Evolutionary conservation across 2,329 filamentous ascomycete genomes (phyloP).

Genomic region (Furcasterigmium furcatum): DNA sequence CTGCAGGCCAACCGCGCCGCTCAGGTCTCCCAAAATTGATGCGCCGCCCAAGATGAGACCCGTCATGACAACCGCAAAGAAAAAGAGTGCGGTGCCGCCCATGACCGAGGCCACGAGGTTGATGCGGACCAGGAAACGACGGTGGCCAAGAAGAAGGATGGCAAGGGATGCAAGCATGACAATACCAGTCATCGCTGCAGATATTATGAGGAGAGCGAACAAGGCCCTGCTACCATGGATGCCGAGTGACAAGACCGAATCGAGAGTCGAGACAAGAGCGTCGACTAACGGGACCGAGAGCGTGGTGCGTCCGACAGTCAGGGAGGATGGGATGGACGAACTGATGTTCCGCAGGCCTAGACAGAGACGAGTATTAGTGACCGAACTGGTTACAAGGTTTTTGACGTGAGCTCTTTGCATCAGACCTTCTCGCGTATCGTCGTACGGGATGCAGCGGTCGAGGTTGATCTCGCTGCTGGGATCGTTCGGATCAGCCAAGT

Average conservation of each 20-base stretch:
- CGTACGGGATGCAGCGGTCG: slow-evolving; percentile 9
- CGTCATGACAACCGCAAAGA: slow-evolving; percentile 12
- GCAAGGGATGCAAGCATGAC: slow-evolving; percentile 12
- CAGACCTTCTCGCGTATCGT: slow-evolving; percentile 6
- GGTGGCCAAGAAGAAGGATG: slow-evolving; percentile 10
- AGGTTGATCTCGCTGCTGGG: slow-evolving; percentile 8
- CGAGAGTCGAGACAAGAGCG: slow-evolving; percentile 9
- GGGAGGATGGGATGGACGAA: slow-evolving; percentile 14
- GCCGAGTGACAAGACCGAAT: slow-evolving; percentile 11
- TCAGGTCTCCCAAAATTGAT: slow-evolving; percentile 4
- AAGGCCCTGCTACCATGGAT: slow-evolving; percentile 11
- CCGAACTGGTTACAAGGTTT: fast-evolving
- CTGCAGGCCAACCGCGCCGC: slow-evolving; percentile 10
- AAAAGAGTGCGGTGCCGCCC: slow-evolving; percentile 4
- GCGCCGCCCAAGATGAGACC: slow-evolving; percentile 10
- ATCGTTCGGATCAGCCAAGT: slow-evolving; percentile 7
- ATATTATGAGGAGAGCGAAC: slow-evolving; percentile 14
- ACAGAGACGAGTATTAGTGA: background rate
- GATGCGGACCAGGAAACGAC: slow-evolving; percentile 8
- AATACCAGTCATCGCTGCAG: slow-evolving; percentile 8
- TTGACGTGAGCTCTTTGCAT: background rate
- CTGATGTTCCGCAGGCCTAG: slow-evolving; percentile 16
- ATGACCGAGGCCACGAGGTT: slow-evolving; percentile 10
- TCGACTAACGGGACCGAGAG: slow-evolving; percentile 16
- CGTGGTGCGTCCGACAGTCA: slow-evolving; percentile 15